phyloP scores from a whole-genome alignment of 805 yeast genomes.

The Metschnikowia amazonensis region DNA sequence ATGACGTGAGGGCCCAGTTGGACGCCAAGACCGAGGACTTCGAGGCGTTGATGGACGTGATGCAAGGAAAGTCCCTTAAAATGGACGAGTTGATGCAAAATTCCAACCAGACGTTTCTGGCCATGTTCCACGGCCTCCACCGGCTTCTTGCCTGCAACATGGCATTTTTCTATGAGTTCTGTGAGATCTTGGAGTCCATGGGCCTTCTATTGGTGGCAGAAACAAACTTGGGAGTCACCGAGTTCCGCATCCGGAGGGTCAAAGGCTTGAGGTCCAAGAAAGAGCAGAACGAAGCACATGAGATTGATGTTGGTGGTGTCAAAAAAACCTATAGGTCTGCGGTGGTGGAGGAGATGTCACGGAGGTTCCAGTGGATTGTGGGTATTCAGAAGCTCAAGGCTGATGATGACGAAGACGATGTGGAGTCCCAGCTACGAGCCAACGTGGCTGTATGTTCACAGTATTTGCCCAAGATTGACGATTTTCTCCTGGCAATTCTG shows the following conservation, averaged over 20 bases:
- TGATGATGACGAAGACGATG: constrained; percentile 7
- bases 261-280: constrained; percentile 63
- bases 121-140: constrained; percentile 20
- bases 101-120: background rate
- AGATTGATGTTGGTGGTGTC: background rate
- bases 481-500: constrained; percentile 20
- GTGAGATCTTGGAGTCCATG: constrained; percentile 65
- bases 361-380: constrained; percentile 46
- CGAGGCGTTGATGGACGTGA: constrained; percentile 40
- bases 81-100: constrained; percentile 18
- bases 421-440: constrained; percentile 6
- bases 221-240: constrained; percentile 22
- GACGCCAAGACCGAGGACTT: constrained; percentile 45
- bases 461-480: constrained; percentile 8
- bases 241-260: constrained; percentile 62
- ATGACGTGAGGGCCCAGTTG: constrained; percentile 37
- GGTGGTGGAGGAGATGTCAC: constrained; percentile 39
- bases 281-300: constrained; percentile 23
- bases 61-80: constrained; percentile 25
- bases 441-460: constrained; percentile 4
- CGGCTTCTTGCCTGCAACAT: constrained; percentile 24
- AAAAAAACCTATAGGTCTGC: constrained; percentile 32
- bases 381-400: constrained; percentile 2
- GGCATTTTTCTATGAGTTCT: constrained; percentile 40
- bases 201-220: constrained; percentile 64